Evolutionary conservation across 441 rosid species (phyloP), one percentile per base, ranked within the genome.

Genomic region (Dalechampia spathulata): DNA sequence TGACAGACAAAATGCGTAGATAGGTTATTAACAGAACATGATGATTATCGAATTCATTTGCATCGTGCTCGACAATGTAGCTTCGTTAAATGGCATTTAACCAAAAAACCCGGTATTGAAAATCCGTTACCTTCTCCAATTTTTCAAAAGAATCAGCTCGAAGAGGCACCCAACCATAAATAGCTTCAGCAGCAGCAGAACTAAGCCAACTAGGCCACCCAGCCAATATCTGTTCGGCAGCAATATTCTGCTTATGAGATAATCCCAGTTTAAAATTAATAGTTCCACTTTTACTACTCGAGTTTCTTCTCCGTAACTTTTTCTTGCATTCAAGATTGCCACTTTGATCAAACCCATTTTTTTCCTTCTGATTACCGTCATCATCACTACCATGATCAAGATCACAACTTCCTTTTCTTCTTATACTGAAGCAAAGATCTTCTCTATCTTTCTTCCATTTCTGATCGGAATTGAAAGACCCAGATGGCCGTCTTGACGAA

Each of bases 121-220:
- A n/a, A n/a, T n/a, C n/a, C n/a, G n/a, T n/a, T 68, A 87, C 98
- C 98, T 91, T 87, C 65, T 91, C 98, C 60, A 91, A 64, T 72
- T 87, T 91, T 64, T 87, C 86, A 34, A 72, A 91, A 57, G 87
- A 77, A 55, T 87, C 95, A 19, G 96, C 82, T 40, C 67, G 74
- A 19, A 83, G 56, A 75, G 96, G 96, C 52, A 83, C 78, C 98
- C 88, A 87, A 37, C 95, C 98, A 6, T 78, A 71, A 30, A 87
- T 77, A 57, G 95, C 96, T 63, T 87, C 95, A 13, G 75, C 65
- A 0, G 98, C 93, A 26, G 79, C 79, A 2, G 90, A 56, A 14
- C 78, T 85, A 39, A 91, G 85, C 96, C 98, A 91, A 49, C 85
- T 59, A 1, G 96, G 98, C 98, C 98, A 91, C 12, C 98, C 98